These are phyloP conservation scores for Naegleria gruberi DNA, from an alignment of 208 protist species.

Conservation along the genomic window DNA sequence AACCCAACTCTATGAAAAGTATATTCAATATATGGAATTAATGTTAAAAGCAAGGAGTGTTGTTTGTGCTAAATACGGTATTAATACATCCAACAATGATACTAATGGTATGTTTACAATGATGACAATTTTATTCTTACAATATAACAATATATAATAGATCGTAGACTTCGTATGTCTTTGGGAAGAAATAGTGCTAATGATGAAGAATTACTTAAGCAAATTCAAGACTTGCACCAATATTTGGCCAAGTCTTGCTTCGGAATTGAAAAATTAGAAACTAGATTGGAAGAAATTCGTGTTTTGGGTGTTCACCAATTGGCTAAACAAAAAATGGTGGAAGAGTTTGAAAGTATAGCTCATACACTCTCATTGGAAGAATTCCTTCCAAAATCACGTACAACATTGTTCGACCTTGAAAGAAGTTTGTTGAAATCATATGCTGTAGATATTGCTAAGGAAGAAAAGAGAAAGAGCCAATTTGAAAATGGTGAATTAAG, in stretches of 20 bases:
- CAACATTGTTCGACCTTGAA: not conserved
- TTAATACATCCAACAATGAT: not conserved
- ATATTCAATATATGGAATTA: not conserved
- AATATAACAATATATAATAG: not conserved
- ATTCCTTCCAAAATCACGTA: not conserved
- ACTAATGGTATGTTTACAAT: not conserved
- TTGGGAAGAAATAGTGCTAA: not conserved
- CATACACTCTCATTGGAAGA: not conserved
- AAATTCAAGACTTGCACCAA: not conserved
- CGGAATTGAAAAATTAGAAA: not conserved
- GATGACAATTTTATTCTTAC: not conserved
- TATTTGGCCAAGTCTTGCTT: not conserved
- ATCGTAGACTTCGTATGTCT: not conserved
- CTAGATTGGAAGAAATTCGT: not conserved
- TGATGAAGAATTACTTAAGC: not conserved
- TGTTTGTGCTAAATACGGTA: not conserved
- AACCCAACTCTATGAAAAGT: not conserved
- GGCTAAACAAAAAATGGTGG: not conserved
- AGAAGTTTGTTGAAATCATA: not conserved
- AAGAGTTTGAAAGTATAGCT: not conserved
- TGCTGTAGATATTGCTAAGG: not conserved
- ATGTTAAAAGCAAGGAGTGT: not conserved
- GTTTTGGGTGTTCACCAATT: not conserved
- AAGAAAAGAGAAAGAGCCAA: not conserved
- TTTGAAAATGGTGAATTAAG: not conserved